Conservation (phyloP, 2,329 filamentous ascomycete species). For the Ascosphaera pollenicola region DNA sequence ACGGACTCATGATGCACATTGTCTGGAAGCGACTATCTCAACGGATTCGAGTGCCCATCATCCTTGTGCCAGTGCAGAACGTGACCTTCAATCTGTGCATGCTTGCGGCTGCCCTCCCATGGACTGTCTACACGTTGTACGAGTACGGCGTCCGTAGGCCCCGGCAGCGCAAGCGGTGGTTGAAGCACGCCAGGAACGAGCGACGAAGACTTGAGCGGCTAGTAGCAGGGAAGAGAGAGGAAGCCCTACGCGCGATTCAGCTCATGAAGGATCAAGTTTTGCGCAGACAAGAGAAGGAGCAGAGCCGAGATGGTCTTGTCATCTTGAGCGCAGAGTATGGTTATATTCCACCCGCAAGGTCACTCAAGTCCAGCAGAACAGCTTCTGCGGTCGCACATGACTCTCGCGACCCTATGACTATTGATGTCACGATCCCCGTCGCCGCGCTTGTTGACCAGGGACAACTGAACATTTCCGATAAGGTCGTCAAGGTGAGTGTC, state of each 20-base stretch:
- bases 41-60: conserved; percentile 17
- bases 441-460: conserved; percentile 21
- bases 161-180: conserved; percentile 14
- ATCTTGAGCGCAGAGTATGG: conserved; percentile 21
- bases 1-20: conserved; percentile 17
- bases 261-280: conserved; percentile 19
- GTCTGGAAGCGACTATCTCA: conserved; percentile 21
- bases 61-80: conserved; percentile 14
- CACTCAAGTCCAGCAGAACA: neutral
- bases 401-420: conserved; percentile 2
- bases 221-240: conserved; percentile 14
- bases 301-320: conserved; percentile 15
- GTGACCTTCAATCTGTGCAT: conserved; percentile 14
- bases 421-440: conserved; percentile 22
- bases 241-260: conserved; percentile 18
- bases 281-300: conserved; percentile 16
- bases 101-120: conserved; percentile 17
- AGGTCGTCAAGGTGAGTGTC: conserved; percentile 14
- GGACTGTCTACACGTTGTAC: conserved; percentile 17
- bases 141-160: conserved; percentile 22
- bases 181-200: conserved; percentile 13
- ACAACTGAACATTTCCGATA: conserved; percentile 17
- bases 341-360: conserved; percentile 9
- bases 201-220: conserved; percentile 16
- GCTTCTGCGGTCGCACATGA: neutral